Conservation (phyloP, 1,284 basidiomycete species). For the Ganoderma boninense region DNA sequence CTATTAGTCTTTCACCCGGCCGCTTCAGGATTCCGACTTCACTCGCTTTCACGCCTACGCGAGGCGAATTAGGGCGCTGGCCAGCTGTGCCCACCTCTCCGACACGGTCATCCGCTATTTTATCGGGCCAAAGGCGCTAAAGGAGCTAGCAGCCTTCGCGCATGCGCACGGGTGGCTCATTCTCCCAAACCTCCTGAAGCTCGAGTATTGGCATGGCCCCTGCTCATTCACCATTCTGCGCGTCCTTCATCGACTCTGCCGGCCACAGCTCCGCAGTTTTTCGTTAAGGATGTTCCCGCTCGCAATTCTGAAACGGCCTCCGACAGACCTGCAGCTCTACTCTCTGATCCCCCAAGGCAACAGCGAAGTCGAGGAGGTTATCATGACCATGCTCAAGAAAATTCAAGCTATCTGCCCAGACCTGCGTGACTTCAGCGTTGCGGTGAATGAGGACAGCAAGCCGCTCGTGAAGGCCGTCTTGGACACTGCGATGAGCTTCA, state of each 20-base stretch:
- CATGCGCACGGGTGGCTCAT: background rate
- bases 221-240: background rate
- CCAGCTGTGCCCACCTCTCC: background rate
- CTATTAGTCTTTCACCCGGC: background rate
- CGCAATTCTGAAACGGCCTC: background rate
- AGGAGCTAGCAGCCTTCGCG: background rate
- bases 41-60: background rate
- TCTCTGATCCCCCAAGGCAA: background rate
- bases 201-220: slow-evolving; percentile 2
- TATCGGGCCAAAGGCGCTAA: background rate
- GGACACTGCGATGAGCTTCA: slow-evolving; percentile 10
- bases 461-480: background rate
- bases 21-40: background rate
- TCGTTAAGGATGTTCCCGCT: background rate
- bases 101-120: background rate
- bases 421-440: slow-evolving; percentile 3
- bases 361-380: background rate
- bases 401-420: slow-evolving; percentile 3
- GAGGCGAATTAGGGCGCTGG: background rate
- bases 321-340: slow-evolving; percentile 1
- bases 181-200: slow-evolving; percentile 7
- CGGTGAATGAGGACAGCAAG: background rate
- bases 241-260: background rate
- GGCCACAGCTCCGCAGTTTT: slow-evolving; percentile 1
- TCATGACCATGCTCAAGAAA: background rate